Evolutionary conservation across 1,284 basidiomycete genomes (phyloP).

Genomic region (Coriolopsis trogii): DNA sequence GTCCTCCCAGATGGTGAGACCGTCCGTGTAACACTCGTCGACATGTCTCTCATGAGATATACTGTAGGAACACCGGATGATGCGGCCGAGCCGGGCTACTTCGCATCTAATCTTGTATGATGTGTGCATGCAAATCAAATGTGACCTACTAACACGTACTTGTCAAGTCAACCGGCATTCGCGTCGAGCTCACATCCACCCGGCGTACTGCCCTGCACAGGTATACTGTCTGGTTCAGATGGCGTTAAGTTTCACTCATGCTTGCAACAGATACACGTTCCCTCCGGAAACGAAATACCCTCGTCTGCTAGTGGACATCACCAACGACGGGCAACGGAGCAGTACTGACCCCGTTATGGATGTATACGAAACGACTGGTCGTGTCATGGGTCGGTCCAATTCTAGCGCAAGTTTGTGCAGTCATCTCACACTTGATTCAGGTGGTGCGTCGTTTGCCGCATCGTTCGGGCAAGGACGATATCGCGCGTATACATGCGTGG

Average conservation of each 20-base stretch:
- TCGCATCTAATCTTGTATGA: slow-evolving; percentile 55
- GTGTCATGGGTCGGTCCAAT: slow-evolving; percentile 40
- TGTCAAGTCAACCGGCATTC: slow-evolving; percentile 52
- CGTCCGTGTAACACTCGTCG: neutral
- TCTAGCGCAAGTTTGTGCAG: neutral
- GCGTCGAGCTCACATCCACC: slow-evolving; percentile 61
- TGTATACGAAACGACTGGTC: slow-evolving; percentile 48
- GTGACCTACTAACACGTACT: neutral
- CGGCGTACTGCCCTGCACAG: slow-evolving; percentile 57
- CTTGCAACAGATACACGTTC: slow-evolving; percentile 34
- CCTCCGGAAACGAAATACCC: slow-evolving; percentile 38
- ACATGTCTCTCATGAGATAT: too few relatives aligned
- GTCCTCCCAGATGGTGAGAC: slow-evolving; percentile 40
- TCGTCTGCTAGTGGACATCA: slow-evolving; percentile 56
- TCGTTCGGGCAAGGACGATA: slow-evolving; percentile 63
- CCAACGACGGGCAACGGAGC: slow-evolving; percentile 59
- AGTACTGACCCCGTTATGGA: slow-evolving; percentile 47
- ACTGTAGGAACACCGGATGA: slow-evolving; percentile 63
- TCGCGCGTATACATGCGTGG: slow-evolving; percentile 60
- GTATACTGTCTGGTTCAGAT: slow-evolving; percentile 27
- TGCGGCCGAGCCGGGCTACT: slow-evolving; percentile 63
- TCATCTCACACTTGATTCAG: slow-evolving; percentile 6
- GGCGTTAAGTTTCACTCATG: too few relatives aligned
- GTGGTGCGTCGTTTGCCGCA: slow-evolving; percentile 45
- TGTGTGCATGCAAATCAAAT: neutral